A percentile compares a stretch with the other conserved stretches of the same genome.
phyloP scores from a whole-genome alignment of 2,329 filamentous ascomycete genomes.

The Talaromyces albobiverticillius region DNA sequence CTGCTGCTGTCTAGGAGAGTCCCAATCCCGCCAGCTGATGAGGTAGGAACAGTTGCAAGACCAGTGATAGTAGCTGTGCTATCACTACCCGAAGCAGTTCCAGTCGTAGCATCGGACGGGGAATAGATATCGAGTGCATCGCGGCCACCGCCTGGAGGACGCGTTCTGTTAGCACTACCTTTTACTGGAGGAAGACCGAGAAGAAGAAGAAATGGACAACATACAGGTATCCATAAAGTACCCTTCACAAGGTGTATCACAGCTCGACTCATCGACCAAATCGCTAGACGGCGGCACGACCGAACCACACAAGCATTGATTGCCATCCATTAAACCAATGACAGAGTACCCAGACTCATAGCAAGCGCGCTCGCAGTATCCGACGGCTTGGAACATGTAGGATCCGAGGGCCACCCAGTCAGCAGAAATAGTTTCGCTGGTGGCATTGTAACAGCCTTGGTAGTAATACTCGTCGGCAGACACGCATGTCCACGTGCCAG shows the following conservation, averaged over 20 bases:
- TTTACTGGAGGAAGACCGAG: not conserved
- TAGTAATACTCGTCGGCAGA: not conserved
- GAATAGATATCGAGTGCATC: not conserved
- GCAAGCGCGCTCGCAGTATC: not conserved
- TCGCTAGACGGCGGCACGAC: slow-evolving; percentile 1
- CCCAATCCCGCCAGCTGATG: not conserved
- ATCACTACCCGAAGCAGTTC: too few relatives aligned
- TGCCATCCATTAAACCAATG: not conserved
- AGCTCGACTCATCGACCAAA: not conserved
- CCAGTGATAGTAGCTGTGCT: not conserved
- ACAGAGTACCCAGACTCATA: not conserved
- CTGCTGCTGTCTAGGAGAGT: not conserved
- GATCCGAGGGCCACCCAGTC: not conserved
- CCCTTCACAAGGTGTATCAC: not conserved
- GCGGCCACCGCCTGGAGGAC: not conserved
- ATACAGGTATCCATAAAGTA: not conserved
- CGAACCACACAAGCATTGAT: slow-evolving; percentile 5
- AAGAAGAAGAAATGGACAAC: not conserved
- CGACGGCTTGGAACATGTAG: not conserved
- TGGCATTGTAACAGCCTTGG: slow-evolving; percentile 2
- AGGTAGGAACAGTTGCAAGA: not conserved
- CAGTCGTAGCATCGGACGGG: not conserved
- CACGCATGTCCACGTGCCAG: not conserved
- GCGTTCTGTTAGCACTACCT: not conserved
- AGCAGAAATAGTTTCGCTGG: slow-evolving; percentile 8